Percentiles rank a stretch among this genome's conserved stretches.
Evolutionary conservation across 495 filamentous ascomycete genomes (phyloP).

Genomic region (Trichoderma reesei): DNA sequence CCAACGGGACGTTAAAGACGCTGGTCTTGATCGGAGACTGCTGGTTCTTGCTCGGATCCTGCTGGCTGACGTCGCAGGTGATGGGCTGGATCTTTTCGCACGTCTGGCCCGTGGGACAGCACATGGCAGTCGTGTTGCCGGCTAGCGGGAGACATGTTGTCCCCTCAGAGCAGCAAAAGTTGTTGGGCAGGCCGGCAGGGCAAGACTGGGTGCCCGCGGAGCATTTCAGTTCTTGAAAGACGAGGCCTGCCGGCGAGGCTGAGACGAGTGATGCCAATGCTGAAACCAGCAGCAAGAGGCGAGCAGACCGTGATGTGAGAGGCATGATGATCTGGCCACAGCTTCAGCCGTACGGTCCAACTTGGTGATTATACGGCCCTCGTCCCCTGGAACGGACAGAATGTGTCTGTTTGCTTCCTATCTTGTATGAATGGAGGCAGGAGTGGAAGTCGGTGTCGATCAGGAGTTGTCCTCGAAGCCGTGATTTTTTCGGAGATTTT

Average conservation of each 20-base stretch:
- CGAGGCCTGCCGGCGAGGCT: constrained; percentile 24
- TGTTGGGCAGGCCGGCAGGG: constrained; percentile 45
- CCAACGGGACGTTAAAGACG: constrained; percentile 43
- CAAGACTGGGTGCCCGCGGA: constrained; percentile 35
- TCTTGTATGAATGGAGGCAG: not conserved
- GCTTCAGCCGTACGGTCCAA: not conserved
- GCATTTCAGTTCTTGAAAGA: constrained; percentile 26
- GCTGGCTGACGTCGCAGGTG: constrained; percentile 55
- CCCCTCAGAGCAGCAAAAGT: constrained; percentile 64
- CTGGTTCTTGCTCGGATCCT: constrained; percentile 55
- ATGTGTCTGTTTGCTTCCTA: not conserved
- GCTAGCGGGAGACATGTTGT: constrained; percentile 60
- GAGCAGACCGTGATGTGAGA: not conserved
- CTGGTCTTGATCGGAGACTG: constrained; percentile 60
- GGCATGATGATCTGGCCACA: not conserved
- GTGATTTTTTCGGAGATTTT: not conserved
- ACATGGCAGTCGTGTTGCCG: constrained; percentile 57
- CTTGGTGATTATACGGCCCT: not conserved
- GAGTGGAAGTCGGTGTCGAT: not conserved
- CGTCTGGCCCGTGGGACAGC: constrained; percentile 56
- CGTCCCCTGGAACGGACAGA: not conserved
- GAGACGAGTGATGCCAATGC: constrained; percentile 16
- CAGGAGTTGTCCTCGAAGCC: not conserved
- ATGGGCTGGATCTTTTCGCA: constrained; percentile 63
- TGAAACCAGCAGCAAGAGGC: constrained; percentile 18